These are phyloP conservation scores for Chrysoporthe cubensis DNA, from an alignment of 2,329 filamentous ascomycete genomes.

Conservation along the genomic window DNA sequence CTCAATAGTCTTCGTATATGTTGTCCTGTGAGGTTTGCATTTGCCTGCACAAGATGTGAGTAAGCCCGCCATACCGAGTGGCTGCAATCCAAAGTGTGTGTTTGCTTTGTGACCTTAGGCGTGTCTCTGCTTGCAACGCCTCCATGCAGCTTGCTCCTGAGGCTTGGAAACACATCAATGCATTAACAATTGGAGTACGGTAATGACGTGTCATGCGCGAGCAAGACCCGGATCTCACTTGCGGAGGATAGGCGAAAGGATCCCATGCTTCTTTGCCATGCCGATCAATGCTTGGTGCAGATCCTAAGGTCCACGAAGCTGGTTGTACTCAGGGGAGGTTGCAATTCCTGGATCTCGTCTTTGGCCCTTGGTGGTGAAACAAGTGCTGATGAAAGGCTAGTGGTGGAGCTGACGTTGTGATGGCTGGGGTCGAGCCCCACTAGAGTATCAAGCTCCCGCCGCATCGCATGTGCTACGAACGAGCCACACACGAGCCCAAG, in stretches of 20 bases:
- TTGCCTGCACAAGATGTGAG: too few relatives aligned
- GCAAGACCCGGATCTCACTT: neutral
- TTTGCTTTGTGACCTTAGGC: too few relatives aligned
- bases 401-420: neutral
- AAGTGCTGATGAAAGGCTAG: conserved; percentile 12
- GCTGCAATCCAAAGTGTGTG: too few relatives aligned
- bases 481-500: conserved; percentile 27
- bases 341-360: neutral
- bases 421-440: neutral
- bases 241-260: neutral
- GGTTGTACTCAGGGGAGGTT: neutral
- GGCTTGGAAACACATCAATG: neutral
- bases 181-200: too few relatives aligned
- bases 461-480: neutral
- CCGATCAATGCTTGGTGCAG: neutral
- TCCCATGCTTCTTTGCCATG: neutral
- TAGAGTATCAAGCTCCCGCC: neutral
- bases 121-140: too few relatives aligned
- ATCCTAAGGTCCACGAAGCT: neutral
- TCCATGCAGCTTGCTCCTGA: neutral
- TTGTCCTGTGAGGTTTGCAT: too few relatives aligned
- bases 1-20: too few relatives aligned
- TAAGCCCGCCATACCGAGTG: too few relatives aligned
- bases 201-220: neutral
- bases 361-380: conserved; percentile 8